Conservation (phyloP, 805 yeast genomes). For the Clavispora fructus region DNA sequence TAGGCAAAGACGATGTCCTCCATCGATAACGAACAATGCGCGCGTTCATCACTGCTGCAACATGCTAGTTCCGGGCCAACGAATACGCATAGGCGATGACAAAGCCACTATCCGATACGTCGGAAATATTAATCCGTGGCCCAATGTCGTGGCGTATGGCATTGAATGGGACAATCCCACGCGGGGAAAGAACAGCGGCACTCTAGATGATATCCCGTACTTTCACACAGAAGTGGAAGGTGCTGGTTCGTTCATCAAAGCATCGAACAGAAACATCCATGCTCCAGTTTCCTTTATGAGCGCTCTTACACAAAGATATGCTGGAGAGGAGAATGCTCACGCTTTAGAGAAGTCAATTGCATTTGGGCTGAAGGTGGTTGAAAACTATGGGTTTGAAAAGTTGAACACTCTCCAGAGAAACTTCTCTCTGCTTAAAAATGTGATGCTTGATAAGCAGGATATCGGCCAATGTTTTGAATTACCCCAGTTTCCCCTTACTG, state of each 20-base stretch:
- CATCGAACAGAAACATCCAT: constrained; percentile 29
- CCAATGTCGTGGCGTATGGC: constrained; percentile 53
- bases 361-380: constrained; percentile 55
- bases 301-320: constrained; percentile 50
- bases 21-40: not conserved
- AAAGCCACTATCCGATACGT: constrained; percentile 58
- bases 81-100: constrained; percentile 33
- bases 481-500: not conserved
- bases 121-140: constrained; percentile 65
- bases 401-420: constrained; percentile 45
- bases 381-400: constrained; percentile 62
- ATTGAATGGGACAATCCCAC: constrained; percentile 77
- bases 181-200: constrained; percentile 74
- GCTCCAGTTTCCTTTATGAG: constrained; percentile 31
- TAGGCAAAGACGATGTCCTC: too few relatives aligned
- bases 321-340: constrained; percentile 18
- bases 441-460: constrained; percentile 45
- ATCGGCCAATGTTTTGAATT: constrained; percentile 17
- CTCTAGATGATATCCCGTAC: constrained; percentile 46
- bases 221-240: constrained; percentile 39
- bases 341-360: constrained; percentile 24
- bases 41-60: not conserved
- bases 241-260: constrained; percentile 63
- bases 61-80: constrained; percentile 1
- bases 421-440: constrained; percentile 37